These are phyloP conservation scores for Pseudognaphalium luteoalbum DNA, from an alignment of 129 eudicot species.

Conservation along the genomic window DNA sequence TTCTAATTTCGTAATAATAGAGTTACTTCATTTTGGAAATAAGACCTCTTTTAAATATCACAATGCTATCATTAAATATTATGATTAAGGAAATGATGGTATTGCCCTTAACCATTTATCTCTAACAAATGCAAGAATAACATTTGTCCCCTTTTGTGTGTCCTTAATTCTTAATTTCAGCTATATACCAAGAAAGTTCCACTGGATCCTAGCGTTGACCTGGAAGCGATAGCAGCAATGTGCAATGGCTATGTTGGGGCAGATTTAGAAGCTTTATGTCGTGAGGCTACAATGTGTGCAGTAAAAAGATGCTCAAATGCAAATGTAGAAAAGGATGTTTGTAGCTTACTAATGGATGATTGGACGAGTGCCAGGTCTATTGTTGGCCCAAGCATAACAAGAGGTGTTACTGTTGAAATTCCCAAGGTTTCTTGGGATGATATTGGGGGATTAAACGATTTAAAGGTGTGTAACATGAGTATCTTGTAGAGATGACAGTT, in stretches of 20 bases:
- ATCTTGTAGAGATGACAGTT: not conserved
- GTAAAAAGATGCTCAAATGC: slow-evolving; percentile 40
- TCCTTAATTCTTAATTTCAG: slow-evolving; percentile 38
- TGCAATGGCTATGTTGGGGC: slow-evolving; percentile 98
- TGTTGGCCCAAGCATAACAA: slow-evolving; percentile 91
- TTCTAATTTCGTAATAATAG: no score
- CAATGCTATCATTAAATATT: no score
- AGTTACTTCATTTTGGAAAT: no score
- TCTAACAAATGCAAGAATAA: not conserved
- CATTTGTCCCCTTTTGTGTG: not conserved
- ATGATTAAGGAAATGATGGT: no score
- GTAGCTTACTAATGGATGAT: slow-evolving; percentile 66
- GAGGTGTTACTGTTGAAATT: slow-evolving; percentile 88
- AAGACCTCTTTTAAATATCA: no score
- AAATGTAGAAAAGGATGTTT: slow-evolving; percentile 33
- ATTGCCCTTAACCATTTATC: not conserved
- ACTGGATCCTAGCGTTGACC: slow-evolving; percentile 66
- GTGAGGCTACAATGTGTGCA: slow-evolving; percentile 72
- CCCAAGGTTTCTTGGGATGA: slow-evolving; percentile 95
- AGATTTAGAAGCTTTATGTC: slow-evolving; percentile 95
- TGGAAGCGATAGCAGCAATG: slow-evolving; percentile 65
- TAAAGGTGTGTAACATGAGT: slow-evolving; percentile 56
- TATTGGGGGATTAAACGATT: slow-evolving; percentile 80
- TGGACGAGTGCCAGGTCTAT: slow-evolving; percentile 70
- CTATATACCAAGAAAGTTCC: slow-evolving; percentile 77